Conservation (phyloP, 2,329 filamentous ascomycete species). For the Colletotrichum destructivum region DNA sequence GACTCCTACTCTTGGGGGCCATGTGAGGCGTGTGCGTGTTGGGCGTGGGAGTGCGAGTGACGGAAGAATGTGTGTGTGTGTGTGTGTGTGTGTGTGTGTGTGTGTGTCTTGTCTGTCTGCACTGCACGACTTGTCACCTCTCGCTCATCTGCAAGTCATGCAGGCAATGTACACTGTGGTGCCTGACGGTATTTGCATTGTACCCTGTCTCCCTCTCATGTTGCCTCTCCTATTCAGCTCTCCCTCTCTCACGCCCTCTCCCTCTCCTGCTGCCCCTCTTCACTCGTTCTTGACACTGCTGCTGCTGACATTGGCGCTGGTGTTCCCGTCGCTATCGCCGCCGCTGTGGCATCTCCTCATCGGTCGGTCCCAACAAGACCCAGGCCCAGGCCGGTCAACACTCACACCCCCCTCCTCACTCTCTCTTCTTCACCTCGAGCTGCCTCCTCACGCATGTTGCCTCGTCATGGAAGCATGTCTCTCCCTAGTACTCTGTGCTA, state of each 20-base stretch:
- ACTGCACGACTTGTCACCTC: constrained; percentile 36
- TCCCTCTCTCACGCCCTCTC: constrained; percentile 2
- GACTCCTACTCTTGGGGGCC: neutral
- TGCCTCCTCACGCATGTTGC: constrained; percentile 18
- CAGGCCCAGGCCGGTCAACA: constrained; percentile 36
- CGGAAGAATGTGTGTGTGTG: constrained; percentile 1
- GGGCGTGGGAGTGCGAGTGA: constrained; percentile 23
- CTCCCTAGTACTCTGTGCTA: constrained; percentile 24
- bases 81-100: constrained; percentile 11
- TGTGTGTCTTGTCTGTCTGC: constrained; percentile 23
- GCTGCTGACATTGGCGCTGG: neutral
- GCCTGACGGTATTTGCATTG: constrained; percentile 29
- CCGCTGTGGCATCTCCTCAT: constrained; percentile 26
- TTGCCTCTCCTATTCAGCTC: constrained; percentile 32
- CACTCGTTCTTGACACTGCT: neutral
- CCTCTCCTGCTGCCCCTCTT: neutral
- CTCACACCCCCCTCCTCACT: constrained; percentile 10
- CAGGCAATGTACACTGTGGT: constrained; percentile 36
- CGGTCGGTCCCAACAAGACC: constrained; percentile 39
- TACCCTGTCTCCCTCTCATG: constrained; percentile 29
- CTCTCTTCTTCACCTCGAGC: neutral
- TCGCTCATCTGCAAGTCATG: constrained; percentile 35
- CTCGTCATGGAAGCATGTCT: constrained; percentile 29
- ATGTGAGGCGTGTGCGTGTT: constrained; percentile 15
- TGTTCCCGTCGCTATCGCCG: neutral